A percentile compares a stretch with the other conserved stretches of the same genome.
These are phyloP conservation scores for Solanum etuberosum DNA, from an alignment of 257 asterid species.

Conservation along the genomic window DNA sequence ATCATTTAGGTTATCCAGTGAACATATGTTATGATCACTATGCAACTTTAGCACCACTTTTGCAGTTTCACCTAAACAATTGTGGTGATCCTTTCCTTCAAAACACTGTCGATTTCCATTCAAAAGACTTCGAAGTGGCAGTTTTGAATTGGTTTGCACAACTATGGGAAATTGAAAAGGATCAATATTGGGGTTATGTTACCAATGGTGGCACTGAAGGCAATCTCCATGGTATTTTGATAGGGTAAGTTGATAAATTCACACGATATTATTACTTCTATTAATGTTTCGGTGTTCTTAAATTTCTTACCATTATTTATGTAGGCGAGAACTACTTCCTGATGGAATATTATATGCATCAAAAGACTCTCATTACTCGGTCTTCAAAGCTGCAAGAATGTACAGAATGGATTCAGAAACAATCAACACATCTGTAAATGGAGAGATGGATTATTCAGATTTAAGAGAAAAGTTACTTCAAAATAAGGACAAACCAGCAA, in stretches of 20 bases:
- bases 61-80: background rate
- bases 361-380: background rate
- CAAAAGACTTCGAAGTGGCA: constrained; percentile 5
- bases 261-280: background rate
- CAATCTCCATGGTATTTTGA: constrained; percentile 13
- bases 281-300: background rate
- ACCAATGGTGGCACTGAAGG: constrained; percentile 20
- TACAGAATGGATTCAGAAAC: constrained; percentile 2
- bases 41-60: background rate
- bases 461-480: background rate
- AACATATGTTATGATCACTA: background rate
- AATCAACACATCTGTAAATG: background rate
- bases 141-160: constrained; percentile 12
- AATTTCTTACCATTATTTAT: no score
- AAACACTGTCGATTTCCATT: background rate
- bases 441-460: constrained; percentile 2
- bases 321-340: constrained; percentile 9
- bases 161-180: background rate
- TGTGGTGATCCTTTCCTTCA: constrained; percentile 1
- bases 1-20: background rate
- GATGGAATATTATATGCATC: constrained; percentile 3
- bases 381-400: constrained; percentile 7
- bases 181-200: constrained; percentile 11
- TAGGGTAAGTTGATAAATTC: constrained; percentile 4
- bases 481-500: constrained; percentile 6